A percentile compares a stretch with the other conserved stretches of the same genome.
phyloP scores from a whole-genome alignment of 2,329 filamentous ascomycete genomes.

The Trichoderma sp. region DNA sequence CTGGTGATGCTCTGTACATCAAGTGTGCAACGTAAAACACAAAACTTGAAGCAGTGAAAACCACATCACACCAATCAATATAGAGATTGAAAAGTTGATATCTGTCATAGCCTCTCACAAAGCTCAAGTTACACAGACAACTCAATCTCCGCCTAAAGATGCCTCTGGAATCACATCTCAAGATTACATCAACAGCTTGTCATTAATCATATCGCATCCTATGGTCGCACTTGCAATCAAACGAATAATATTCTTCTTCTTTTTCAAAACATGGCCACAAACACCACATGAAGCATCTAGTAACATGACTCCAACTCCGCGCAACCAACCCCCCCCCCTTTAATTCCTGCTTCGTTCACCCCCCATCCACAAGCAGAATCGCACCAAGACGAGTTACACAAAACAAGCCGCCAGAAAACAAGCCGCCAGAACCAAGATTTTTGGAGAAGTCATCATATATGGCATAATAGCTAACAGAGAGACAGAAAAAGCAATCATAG shows the following conservation, averaged over 20 bases:
- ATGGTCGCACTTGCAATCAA: not conserved
- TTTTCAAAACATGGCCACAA: not conserved
- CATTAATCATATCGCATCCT: not conserved
- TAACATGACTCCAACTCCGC: not conserved
- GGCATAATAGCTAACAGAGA: conserved; percentile 17
- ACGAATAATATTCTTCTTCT: not conserved
- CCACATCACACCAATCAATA: not conserved
- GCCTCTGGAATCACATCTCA: not conserved
- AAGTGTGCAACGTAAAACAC: not conserved
- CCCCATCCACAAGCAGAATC: not conserved
- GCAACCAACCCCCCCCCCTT: not conserved
- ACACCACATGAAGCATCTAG: not conserved
- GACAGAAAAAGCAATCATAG: conserved; percentile 13
- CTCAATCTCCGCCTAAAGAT: not conserved
- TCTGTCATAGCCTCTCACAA: not conserved
- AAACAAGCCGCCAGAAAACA: not conserved
- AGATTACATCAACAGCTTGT: not conserved
- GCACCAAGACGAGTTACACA: not conserved
- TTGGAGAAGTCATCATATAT: conserved; percentile 12
- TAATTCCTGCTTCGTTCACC: not conserved
- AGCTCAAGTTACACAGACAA: not conserved
- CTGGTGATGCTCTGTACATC: not conserved
- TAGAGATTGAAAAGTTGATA: not conserved
- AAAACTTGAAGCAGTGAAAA: not conserved
- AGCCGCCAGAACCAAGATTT: not conserved